These are phyloP conservation scores for Alternaria consortialis DNA, from an alignment of 2,329 filamentous ascomycete species.

Conservation along the genomic window DNA sequence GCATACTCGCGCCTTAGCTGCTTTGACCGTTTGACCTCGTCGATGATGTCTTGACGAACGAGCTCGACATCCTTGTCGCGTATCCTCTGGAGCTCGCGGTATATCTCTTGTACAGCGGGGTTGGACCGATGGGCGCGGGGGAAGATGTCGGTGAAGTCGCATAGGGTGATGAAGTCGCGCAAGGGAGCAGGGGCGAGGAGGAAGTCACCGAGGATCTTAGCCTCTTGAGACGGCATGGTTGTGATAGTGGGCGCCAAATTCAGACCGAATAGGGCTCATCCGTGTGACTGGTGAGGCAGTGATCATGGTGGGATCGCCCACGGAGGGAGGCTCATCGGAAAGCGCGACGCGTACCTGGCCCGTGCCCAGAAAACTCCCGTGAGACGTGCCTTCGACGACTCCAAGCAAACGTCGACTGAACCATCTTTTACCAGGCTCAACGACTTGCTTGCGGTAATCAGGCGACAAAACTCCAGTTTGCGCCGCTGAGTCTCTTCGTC, in stretches of 20 bases:
- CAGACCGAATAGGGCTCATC: neutral
- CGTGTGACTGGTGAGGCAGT: conserved; percentile 22
- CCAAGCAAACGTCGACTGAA: conserved; percentile 18
- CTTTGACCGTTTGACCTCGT: conserved; percentile 70
- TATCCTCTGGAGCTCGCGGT: conserved; percentile 80
- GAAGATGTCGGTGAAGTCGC: conserved; percentile 80
- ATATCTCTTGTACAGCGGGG: conserved; percentile 74
- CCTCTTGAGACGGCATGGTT: conserved; percentile 76
- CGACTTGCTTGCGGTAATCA: conserved; percentile 5
- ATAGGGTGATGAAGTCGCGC: conserved; percentile 75
- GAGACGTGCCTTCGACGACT: conserved; percentile 20
- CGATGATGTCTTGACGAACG: conserved; percentile 71
- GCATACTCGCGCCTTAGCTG: conserved; percentile 67
- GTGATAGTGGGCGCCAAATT: conserved; percentile 3
- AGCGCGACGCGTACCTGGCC: conserved; percentile 35
- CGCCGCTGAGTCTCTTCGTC: conserved; percentile 10
- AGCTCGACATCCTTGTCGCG: conserved; percentile 73
- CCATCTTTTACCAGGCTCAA: conserved; percentile 14
- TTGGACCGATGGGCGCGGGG: conserved; percentile 72
- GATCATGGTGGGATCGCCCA: conserved; percentile 14
- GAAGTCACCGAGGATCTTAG: conserved; percentile 78
- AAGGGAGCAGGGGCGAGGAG: conserved; percentile 79
- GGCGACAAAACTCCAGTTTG: neutral
- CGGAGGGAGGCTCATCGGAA: conserved; percentile 2
- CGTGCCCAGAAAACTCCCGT: conserved; percentile 33